Evolutionary conservation across 108 stramenopile genomes (phyloP).

Genomic region (Fistulifera pelliculosa): DNA sequence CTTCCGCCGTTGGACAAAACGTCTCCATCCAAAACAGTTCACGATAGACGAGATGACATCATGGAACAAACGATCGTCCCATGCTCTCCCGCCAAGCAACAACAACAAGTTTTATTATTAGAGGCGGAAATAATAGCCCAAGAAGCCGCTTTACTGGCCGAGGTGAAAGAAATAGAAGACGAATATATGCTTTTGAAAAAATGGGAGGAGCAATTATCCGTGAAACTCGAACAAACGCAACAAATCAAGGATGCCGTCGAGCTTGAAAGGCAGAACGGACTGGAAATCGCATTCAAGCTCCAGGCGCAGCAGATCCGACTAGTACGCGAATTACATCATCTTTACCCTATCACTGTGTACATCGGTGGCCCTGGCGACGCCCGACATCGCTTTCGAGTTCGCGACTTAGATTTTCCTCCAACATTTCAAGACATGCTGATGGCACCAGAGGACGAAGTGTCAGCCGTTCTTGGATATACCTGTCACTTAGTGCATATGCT

Average conservation of each 20-base stretch:
- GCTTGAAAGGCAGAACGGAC: not conserved
- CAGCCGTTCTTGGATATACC: conserved; percentile 67
- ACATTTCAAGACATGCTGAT: conserved; percentile 5
- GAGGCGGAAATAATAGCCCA: not conserved
- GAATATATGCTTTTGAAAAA: not conserved
- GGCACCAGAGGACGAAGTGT: conserved; percentile 69
- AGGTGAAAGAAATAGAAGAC: not conserved
- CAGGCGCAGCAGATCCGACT: conserved; percentile 28
- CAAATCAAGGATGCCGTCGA: not conserved
- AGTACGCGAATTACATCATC: conserved; percentile 27
- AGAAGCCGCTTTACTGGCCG: not conserved
- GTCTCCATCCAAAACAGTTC: not conserved
- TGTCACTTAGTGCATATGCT: conserved; percentile 68
- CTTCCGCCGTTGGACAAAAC: not conserved
- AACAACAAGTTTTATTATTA: not conserved
- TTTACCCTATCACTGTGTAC: conserved; percentile 27
- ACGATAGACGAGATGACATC: not conserved
- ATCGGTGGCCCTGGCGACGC: not conserved
- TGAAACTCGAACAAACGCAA: not conserved
- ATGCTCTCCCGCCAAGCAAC: not conserved
- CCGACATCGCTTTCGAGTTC: conserved; percentile 20
- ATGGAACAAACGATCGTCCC: not conserved
- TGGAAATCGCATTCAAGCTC: conserved; percentile 3
- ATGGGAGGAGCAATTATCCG: not conserved
- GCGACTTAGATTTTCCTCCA: conserved; percentile 37